These are phyloP conservation scores for Tolypocladium amazonense DNA, from an alignment of 2,329 filamentous ascomycete species.

Conservation along the genomic window DNA sequence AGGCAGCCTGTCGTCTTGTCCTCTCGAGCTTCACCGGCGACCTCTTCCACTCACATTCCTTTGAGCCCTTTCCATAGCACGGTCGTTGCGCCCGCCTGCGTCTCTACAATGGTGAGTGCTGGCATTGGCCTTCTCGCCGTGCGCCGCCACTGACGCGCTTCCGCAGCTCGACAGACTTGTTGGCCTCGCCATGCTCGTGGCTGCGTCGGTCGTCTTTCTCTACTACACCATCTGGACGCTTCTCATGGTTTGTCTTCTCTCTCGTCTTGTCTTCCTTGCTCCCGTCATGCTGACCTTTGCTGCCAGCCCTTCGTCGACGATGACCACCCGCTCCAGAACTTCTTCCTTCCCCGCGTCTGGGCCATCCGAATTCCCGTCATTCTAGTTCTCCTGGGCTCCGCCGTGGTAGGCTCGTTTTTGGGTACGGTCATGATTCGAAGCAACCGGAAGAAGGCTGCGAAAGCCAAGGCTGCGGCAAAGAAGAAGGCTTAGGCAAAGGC, in stretches of 20 bases:
- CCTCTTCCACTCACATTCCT: conserved; percentile 3
- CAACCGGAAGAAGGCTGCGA: conserved; percentile 94
- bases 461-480: conserved; percentile 73
- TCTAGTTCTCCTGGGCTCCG: conserved; percentile 80
- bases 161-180: conserved; percentile 77
- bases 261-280: background rate
- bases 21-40: background rate
- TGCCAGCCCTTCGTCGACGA: conserved; percentile 89
- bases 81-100: conserved; percentile 4
- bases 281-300: background rate
- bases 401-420: conserved; percentile 92
- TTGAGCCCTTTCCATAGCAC: background rate
- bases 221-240: conserved; percentile 99
- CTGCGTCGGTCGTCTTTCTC: conserved; percentile 51
- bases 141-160: background rate
- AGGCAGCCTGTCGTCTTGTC: background rate
- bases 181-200: conserved; percentile 58
- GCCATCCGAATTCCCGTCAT: conserved; percentile 98
- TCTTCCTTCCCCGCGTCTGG: conserved; percentile 97
- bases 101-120: conserved; percentile 19
- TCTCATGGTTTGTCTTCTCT: conserved; percentile 62
- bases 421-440: conserved; percentile 97
- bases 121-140: background rate
- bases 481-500: conserved; percentile 62
- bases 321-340: conserved; percentile 82